Conservation (phyloP, 2,329 filamentous ascomycete species). For the Alternaria tenuissima region DNA sequence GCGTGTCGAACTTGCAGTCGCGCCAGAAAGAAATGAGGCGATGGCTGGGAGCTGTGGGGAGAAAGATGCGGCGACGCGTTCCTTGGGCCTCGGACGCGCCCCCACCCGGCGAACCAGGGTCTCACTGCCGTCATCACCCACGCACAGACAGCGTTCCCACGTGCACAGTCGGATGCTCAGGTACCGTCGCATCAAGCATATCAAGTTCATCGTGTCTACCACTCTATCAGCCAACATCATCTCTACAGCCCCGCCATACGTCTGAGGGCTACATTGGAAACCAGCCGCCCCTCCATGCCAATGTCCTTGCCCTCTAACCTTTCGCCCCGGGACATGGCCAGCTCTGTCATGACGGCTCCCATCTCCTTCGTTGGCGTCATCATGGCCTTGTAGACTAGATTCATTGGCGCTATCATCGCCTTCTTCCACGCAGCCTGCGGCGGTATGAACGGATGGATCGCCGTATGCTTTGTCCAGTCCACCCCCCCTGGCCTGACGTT, state of each 20-base stretch:
- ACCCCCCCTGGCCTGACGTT: slow-evolving; percentile 68
- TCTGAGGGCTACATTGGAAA: slow-evolving; percentile 54
- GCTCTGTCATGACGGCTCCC: slow-evolving; percentile 57
- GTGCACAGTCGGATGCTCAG: slow-evolving; percentile 13
- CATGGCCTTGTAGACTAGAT: slow-evolving; percentile 42
- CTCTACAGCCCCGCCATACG: slow-evolving; percentile 45
- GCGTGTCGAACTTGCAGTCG: not conserved
- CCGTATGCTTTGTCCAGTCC: slow-evolving; percentile 57
- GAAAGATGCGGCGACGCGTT: slow-evolving; percentile 22
- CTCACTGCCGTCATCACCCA: slow-evolving; percentile 26
- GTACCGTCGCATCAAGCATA: not conserved
- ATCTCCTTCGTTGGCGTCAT: slow-evolving; percentile 59
- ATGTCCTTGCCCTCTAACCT: slow-evolving; percentile 51
- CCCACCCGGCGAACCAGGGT: slow-evolving; percentile 24
- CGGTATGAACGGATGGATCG: slow-evolving; percentile 51
- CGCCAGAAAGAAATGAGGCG: not conserved
- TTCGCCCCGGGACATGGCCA: slow-evolving; percentile 59
- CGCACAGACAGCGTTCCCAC: slow-evolving; percentile 25
- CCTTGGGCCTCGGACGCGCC: slow-evolving; percentile 20
- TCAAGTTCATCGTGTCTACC: not conserved
- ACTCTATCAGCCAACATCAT: not conserved
- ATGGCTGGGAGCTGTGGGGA: slow-evolving; percentile 4
- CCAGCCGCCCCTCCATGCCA: slow-evolving; percentile 49
- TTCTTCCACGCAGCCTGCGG: slow-evolving; percentile 35
- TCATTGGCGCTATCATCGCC: slow-evolving; percentile 27